A percentile compares a stretch with the other conserved stretches of the same genome.
phyloP scores from a whole-genome alignment of 192 early-diverging fungal species.

The Phlyctochytrium bullatum region DNA sequence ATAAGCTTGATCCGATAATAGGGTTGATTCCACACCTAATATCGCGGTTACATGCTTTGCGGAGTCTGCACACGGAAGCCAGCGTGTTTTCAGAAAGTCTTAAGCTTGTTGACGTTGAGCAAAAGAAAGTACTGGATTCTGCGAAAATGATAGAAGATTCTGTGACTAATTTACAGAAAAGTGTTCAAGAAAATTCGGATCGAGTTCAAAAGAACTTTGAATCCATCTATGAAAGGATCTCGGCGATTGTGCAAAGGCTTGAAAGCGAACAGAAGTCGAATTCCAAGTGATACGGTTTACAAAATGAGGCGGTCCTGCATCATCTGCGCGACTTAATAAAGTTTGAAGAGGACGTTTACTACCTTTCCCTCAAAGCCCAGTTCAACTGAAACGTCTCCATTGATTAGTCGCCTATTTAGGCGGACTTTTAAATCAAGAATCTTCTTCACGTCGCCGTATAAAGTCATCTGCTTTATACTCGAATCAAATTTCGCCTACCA shows the following conservation, averaged over 20 bases:
- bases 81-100: conserved; percentile 73
- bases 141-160: conserved; percentile 56
- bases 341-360: background rate
- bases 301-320: conserved; percentile 23
- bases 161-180: conserved; percentile 23
- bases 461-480: conserved; percentile 43
- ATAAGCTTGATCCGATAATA: conserved; percentile 75
- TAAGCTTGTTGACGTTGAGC: conserved; percentile 68
- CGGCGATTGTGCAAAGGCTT: conserved; percentile 16
- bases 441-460: conserved; percentile 42
- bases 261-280: background rate
- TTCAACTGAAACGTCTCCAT: conserved; percentile 17
- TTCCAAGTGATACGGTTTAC: background rate
- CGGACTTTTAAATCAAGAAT: conserved; percentile 36
- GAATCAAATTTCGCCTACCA: conserved; percentile 41
- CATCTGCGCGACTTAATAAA: background rate
- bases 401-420: conserved; percentile 37
- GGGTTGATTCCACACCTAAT: conserved; percentile 76
- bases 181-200: conserved; percentile 30
- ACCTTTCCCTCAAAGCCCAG: conserved; percentile 7
- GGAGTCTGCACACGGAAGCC: conserved; percentile 78
- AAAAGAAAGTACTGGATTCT: conserved; percentile 65
- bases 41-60: conserved; percentile 72
- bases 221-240: conserved; percentile 22
- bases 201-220: conserved; percentile 35